Base-by-base conservation (phyloP, 1,284 basidiomycete species). In the Cutaneotrichosporon sp. region DNA sequence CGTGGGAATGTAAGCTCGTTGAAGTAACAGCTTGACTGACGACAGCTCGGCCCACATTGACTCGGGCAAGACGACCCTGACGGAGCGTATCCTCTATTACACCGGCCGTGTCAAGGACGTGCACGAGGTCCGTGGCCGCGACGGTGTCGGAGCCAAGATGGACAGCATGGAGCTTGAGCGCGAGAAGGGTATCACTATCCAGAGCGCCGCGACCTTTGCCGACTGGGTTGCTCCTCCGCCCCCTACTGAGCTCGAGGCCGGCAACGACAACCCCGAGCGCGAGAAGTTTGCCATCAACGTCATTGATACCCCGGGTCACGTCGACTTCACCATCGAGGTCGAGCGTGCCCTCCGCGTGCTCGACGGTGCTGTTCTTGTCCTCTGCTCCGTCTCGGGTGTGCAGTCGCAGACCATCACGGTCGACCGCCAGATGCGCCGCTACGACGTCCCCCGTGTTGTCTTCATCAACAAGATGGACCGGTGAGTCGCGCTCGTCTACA, bases 401-500 rank as follows among this genome's bases (percentile, higher is more conserved):
- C 91, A 92, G 84, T 89, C 88, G 76, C 96, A 99, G 83, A 98
- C 96, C 1, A 98, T 94, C 47, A 99, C 96, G 9, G 96, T 99
- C 47, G 96, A 98, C 77, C 81, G 96, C 60, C 96, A 98, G 80
- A 98, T 98, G 96, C 82, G 89, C 62, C 83, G 96, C 39, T 98
- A 98, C 72, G 85, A 86, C 63, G 91, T 99, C 56, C 96, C 96
- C 53, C 82, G 96, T 49, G 81, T 98, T 56, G 94, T 91, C 1
- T 99, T 98, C 72, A 87, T 99, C 72, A 99, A 98, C 79, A 98
- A 99, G 78, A 98, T 99, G 96, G 96, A 99, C 71, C 83, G 92
- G 43, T 45, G 43, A 45, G 43, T 45, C 17, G 26, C 13, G 8
- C 13, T 18, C 15, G 15, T 17, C 4, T 14, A n/a, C 26, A 17